Base-by-base conservation (phyloP, 306 rosid genomes). In the Corylus americana region DNA sequence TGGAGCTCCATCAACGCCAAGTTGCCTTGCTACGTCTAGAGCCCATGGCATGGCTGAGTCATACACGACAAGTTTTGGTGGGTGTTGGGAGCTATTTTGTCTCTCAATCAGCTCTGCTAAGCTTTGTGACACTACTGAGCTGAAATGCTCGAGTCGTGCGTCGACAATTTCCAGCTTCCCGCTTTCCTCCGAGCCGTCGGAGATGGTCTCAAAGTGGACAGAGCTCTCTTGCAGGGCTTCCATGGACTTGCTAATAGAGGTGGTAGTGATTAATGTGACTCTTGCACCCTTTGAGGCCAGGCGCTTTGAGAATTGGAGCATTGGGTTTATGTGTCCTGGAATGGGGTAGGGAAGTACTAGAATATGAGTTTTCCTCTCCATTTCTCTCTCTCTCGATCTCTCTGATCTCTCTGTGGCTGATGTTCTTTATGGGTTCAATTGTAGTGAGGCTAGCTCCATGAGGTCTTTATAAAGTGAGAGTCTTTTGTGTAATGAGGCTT, bases 301-400 rank as follows among this genome's bases (percentile, higher is more conserved):
- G 74, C 77, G 76, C 63, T 83, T 78, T 22, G 86, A 57, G 73
- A 83, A 69, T 29, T 83, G 79, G 31, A 83, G 69, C 48, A 74
- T 71, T 49, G 86, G 86, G 58, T 78, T 83, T 57, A 83, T 78
- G 70, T 83, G 86, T 37, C 83, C 80, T 64, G 74, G 83, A 5
- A 75, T 74, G 37, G 78, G 81, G 51, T 70, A 82, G 1, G 85
- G 81, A 50, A 82, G 27, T 2, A 63, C 22, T 14, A 82, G 48
- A 7, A 82, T 57, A 35, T 71, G 74, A 27, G 18, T 29, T 35
- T 63, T 17, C 45, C 22, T 69, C 76, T 11, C 48, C 69, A 51
- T 20, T 77, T 37, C 44, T 12, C 45, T 31, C 45, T 64, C 47
- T 16, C 45, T 8, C n/a, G 5, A 22, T 64, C 48, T 16, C 45